Evolutionary conservation across 257 asterid genomes (phyloP), one percentile per base, ranked within the genome.

Genomic region (Mitragyna speciosa): DNA sequence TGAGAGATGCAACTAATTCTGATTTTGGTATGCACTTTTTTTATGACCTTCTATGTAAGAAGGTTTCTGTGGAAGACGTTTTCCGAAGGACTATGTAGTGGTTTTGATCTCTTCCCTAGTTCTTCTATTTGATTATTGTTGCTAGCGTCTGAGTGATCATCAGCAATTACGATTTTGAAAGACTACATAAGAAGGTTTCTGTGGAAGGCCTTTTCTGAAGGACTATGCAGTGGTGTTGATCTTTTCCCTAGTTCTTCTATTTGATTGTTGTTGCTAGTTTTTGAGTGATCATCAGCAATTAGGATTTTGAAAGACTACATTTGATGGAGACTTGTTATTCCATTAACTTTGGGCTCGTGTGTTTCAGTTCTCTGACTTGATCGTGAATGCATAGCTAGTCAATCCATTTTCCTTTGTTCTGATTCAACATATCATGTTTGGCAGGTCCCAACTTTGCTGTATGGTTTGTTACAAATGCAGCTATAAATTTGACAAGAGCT

Each of bases 361-460:
- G 7, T 31, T 72, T n/a, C 58, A n/a, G n/a, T 70, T 15, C 22
- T 0, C 56, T 11, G 61, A 28, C 26, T 16, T 14, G 2, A 54
- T 26, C 26, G 5, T 30, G 61, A 33, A 14, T 4, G 43, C 36
- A 70, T 45, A 2, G 43, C 12, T 15, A 5, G 28, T 16, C 12
- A 30, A 16, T 22, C 26, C 33, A 26, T 24, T 17, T 11, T 63
- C 20, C 20, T 67, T 45, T 28, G 72, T 59, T 26, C 30, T 24
- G 12, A 78, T 49, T 67, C 28, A 51, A 22, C 52, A 28, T 11
- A 39, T 70, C 47, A 12, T 78, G 70, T 16, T 69, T 78, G 64
- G 76, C 63, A 78, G 77, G 77, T 41, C n/a, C 33, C 31, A 28
- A 73, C 36, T 41, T 48, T 52, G 76, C 68, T 78, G 76, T 54